A percentile compares a stretch with the other conserved stretches of the same genome.
Conservation (phyloP, 495 filamentous ascomycete genomes). For the Neurospora africana region DNA sequence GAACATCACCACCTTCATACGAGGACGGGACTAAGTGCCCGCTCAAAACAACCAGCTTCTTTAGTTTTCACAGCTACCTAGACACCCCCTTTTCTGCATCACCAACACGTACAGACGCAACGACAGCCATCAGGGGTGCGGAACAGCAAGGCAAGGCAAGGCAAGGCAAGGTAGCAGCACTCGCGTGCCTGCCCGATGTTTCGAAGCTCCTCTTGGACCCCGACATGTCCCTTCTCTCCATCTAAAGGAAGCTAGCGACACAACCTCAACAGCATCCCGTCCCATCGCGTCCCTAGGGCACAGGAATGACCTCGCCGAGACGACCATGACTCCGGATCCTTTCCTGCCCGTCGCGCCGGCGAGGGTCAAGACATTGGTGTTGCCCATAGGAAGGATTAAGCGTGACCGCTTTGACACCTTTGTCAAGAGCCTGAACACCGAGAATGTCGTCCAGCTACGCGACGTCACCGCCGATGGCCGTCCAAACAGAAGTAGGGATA, state of each 20-base stretch:
- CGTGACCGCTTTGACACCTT: constrained; percentile 71
- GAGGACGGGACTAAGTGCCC: not conserved
- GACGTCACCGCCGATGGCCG: constrained; percentile 83
- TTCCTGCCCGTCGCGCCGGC: constrained; percentile 83
- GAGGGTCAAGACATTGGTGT: constrained; percentile 69
- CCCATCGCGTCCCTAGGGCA: not conserved
- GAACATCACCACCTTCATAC: not conserved
- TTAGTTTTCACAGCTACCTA: not conserved
- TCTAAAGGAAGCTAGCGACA: not conserved
- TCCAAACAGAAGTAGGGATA: constrained; percentile 73
- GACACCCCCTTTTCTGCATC: not conserved
- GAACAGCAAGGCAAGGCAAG: not conserved
- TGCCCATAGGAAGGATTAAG: constrained; percentile 79
- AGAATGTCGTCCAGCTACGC: constrained; percentile 77
- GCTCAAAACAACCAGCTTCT: not conserved
- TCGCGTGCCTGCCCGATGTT: constrained; percentile 4
- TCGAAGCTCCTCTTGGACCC: constrained; percentile 1
- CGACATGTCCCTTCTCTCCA: constrained; percentile 14
- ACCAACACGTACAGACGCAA: not conserved
- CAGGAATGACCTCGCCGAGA: constrained; percentile 26
- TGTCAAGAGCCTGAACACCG: constrained; percentile 61
- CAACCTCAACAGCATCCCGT: not conserved
- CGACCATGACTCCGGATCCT: constrained; percentile 73
- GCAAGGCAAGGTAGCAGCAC: not conserved
- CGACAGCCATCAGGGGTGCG: not conserved